phyloP scores from a whole-genome alignment of 805 yeast species.

The Candida odintsovae region DNA sequence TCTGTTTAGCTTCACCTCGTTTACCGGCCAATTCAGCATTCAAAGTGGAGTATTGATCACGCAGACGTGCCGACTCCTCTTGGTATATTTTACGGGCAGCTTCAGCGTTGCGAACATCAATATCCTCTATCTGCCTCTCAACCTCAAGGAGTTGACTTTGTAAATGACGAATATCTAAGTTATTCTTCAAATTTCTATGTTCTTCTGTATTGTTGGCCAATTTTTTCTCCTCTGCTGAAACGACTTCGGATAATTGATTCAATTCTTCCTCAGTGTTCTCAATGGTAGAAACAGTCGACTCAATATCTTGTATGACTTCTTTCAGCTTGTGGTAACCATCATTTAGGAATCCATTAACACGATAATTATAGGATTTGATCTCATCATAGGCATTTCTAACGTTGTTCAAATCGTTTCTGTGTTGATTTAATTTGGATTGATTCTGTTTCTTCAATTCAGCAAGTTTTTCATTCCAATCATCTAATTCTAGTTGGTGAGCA shows the following conservation, averaged over 20 bases:
- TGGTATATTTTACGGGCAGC: constrained; percentile 56
- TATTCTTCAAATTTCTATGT: constrained; percentile 59
- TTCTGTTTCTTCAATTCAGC: constrained; percentile 15
- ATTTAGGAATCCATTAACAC: constrained; percentile 22
- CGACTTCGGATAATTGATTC: constrained; percentile 19
- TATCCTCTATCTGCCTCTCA: constrained; percentile 33
- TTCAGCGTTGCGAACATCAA: constrained; percentile 57
- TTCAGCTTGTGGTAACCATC: not conserved
- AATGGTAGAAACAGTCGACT: constrained; percentile 15
- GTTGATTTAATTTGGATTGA: not conserved
- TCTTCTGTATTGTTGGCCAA: constrained; percentile 53
- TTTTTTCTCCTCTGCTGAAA: constrained; percentile 33
- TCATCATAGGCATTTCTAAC: constrained; percentile 20
- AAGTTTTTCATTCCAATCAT: constrained; percentile 7
- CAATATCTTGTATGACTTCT: constrained; percentile 7
- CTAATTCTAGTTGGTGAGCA: constrained; percentile 19
- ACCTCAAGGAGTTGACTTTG: constrained; percentile 32
- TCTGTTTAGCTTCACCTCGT: constrained; percentile 80
- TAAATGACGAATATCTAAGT: constrained; percentile 50
- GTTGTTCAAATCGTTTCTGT: constrained; percentile 1
- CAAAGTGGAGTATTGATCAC: constrained; percentile 43
- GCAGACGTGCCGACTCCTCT: constrained; percentile 44
- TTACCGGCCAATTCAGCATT: constrained; percentile 69
- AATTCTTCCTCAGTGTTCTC: constrained; percentile 24
- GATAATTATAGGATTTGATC: constrained; percentile 28